Evolutionary conservation across 257 asterid genomes (phyloP).

Genomic region (Nicotiana paniculata): DNA sequence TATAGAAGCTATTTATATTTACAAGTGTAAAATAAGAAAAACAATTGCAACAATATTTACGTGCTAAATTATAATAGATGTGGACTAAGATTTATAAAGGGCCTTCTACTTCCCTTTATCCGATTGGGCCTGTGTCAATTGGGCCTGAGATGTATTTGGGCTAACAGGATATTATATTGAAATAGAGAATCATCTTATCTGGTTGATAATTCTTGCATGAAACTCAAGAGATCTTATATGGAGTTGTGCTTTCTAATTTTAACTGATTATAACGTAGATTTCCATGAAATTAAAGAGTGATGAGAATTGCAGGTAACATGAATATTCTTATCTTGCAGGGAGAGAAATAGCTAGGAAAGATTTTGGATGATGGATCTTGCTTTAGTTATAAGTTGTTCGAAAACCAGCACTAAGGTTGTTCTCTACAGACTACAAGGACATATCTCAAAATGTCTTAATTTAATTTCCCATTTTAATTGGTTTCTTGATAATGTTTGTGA

Average conservation of each 20-base stretch:
- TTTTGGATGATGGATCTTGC: slow-evolving; percentile 4
- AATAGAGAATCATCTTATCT: too few species aligned
- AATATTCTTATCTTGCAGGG: slow-evolving; percentile 63
- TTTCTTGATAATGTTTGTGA: not conserved
- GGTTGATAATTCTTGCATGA: slow-evolving; percentile 40
- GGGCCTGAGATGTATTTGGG: too few species aligned
- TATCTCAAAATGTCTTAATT: not conserved
- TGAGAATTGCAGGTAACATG: not conserved
- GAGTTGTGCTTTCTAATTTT: not conserved
- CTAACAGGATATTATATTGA: too few species aligned
- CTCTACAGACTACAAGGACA: not conserved
- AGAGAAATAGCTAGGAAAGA: not conserved
- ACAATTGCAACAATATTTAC: too few species aligned
- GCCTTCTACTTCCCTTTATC: too few species aligned
- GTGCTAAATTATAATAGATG: too few species aligned
- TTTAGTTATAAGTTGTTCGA: slow-evolving; percentile 43
- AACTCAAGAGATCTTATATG: slow-evolving; percentile 38
- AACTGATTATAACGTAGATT: not conserved
- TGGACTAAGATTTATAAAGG: too few species aligned
- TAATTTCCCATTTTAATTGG: not conserved
- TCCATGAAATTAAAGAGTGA: not conserved
- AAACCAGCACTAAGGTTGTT: slow-evolving; percentile 26
- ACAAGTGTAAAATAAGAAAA: too few species aligned
- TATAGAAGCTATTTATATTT: too few species aligned
- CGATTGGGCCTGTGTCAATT: too few species aligned